These are phyloP conservation scores for Selaginella moellendorffii DNA, from an alignment of 75 land plant genomes.

Conservation along the genomic window DNA sequence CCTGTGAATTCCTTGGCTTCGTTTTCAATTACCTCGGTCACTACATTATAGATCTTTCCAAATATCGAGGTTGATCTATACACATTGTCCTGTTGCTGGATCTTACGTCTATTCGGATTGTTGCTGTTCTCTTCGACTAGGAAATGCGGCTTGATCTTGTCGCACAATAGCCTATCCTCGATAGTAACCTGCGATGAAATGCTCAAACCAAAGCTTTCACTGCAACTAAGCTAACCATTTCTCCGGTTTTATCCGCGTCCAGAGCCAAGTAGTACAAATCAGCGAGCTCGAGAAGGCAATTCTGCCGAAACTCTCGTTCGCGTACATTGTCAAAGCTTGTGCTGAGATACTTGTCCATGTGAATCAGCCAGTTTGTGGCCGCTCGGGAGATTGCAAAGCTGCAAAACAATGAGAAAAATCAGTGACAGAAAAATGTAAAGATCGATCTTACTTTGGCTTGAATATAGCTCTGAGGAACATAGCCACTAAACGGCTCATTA, in stretches of 20 bases:
- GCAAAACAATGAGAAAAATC: no score
- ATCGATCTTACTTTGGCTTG: no score
- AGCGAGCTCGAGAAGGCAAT: constrained; percentile 28
- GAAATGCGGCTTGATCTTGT: not conserved
- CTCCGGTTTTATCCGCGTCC: constrained; percentile 62
- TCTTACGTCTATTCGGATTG: no score
- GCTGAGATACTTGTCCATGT: constrained; percentile 50
- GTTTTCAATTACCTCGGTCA: no score
- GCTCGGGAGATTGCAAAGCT: constrained; percentile 33
- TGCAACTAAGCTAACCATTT: constrained; percentile 24
- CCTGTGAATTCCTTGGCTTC: no score
- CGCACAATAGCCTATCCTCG: not conserved
- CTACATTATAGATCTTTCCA: not conserved
- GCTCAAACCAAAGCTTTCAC: not conserved
- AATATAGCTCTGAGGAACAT: no score
- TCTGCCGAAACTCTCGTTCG: constrained; percentile 21
- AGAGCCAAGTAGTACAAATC: constrained; percentile 60
- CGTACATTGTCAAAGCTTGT: constrained; percentile 17
- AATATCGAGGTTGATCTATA: not conserved
- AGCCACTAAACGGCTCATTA: no score
- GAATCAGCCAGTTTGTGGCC: constrained; percentile 49
- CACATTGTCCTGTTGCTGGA: not conserved
- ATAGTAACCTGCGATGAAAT: not conserved
- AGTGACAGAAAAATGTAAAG: no score
- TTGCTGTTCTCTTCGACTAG: no score